Percentiles rank a stretch among this genome's conserved stretches.
Conservation (phyloP, 2,329 filamentous ascomycete species). For the Hypoxylon sp. region DNA sequence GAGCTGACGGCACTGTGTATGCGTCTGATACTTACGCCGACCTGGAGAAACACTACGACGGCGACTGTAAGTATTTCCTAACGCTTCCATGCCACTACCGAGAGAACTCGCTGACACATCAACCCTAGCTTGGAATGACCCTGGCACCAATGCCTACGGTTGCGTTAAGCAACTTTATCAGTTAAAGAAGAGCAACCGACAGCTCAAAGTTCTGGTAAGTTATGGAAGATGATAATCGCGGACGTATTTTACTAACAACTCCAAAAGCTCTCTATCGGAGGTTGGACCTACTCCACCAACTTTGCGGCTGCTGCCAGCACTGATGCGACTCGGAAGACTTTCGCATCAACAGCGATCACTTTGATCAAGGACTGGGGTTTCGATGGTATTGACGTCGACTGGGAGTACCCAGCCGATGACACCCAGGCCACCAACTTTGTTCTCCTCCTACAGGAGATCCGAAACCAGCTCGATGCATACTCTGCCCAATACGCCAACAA, state of each 20-base stretch:
- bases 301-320: slow-evolving; percentile 79
- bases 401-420: slow-evolving; percentile 59
- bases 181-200: slow-evolving; percentile 82
- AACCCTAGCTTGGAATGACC: slow-evolving; percentile 69
- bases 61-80: slow-evolving; percentile 67
- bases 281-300: slow-evolving; percentile 86
- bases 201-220: slow-evolving; percentile 81
- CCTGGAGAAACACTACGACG: slow-evolving; percentile 78
- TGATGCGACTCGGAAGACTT: slow-evolving; percentile 71
- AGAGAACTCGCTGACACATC: slow-evolving; percentile 36
- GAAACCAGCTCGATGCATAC: slow-evolving; percentile 65
- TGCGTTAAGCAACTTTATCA: slow-evolving; percentile 84
- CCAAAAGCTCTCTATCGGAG: slow-evolving; percentile 78
- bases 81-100: neutral
- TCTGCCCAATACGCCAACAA: slow-evolving; percentile 60
- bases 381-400: slow-evolving; percentile 60
- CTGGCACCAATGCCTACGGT: slow-evolving; percentile 82
- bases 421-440: slow-evolving; percentile 63
- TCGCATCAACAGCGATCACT: slow-evolving; percentile 78
- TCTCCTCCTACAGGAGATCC: slow-evolving; percentile 61
- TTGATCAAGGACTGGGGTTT: slow-evolving; percentile 81
- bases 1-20: slow-evolving; percentile 79
- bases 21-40: slow-evolving; percentile 80
- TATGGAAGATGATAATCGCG: slow-evolving; percentile 56
- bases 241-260: neutral